Evolutionary conservation across 2,329 filamentous ascomycete genomes (phyloP).

Genomic region (Pseudogymnoascus sp.): DNA sequence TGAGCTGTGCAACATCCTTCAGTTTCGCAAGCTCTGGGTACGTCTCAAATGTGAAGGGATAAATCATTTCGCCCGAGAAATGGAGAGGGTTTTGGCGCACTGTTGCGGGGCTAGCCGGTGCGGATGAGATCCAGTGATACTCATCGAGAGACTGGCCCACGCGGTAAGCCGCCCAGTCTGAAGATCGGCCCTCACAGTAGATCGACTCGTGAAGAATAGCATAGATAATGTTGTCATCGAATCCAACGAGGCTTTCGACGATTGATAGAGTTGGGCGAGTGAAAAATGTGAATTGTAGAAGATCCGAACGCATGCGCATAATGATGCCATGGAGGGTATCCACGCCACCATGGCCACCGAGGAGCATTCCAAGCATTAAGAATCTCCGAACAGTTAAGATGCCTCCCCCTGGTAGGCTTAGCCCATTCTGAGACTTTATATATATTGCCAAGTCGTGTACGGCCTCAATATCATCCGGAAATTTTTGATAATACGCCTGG

Average conservation of each 20-base stretch:
- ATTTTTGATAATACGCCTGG: slow-evolving; percentile 68
- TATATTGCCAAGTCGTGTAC: slow-evolving; percentile 60
- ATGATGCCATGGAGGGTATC: slow-evolving; percentile 68
- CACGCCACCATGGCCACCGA: slow-evolving; percentile 72
- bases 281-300: slow-evolving; percentile 68
- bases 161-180: slow-evolving; percentile 67
- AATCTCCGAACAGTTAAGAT: slow-evolving; percentile 65
- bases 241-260: slow-evolving; percentile 58
- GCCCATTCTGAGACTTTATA: slow-evolving; percentile 49
- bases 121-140: slow-evolving; percentile 40
- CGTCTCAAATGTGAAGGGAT: slow-evolving; percentile 73
- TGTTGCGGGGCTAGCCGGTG: slow-evolving; percentile 24
- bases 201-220: slow-evolving; percentile 80
- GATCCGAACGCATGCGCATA: slow-evolving; percentile 60
- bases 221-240: slow-evolving; percentile 75
- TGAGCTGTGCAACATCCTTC: slow-evolving; percentile 56
- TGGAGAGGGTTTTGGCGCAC: slow-evolving; percentile 48
- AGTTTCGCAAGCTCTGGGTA: slow-evolving; percentile 68
- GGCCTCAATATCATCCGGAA: slow-evolving; percentile 64
- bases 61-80: slow-evolving; percentile 93
- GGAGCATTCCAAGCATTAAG: slow-evolving; percentile 65
- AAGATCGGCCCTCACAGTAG: slow-evolving; percentile 63
- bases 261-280: slow-evolving; percentile 61
- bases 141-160: slow-evolving; percentile 42
- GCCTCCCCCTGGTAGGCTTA: slow-evolving; percentile 65